phyloP scores from a whole-genome alignment of 1,139 yeast genomes.

The Hansenula sp. region DNA sequence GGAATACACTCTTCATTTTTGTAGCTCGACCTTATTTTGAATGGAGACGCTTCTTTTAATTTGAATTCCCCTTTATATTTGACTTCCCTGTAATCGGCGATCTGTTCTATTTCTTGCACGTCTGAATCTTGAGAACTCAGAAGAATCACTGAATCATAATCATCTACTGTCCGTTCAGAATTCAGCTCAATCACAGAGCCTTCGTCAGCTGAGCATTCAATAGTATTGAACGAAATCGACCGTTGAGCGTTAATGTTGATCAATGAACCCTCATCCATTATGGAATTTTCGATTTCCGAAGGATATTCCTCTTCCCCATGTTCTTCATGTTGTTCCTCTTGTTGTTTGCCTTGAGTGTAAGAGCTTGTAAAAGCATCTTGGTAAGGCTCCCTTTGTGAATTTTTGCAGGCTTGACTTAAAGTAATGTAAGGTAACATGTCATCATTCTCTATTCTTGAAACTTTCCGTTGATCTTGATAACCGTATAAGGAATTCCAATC shows the following conservation, averaged over 20 bases:
- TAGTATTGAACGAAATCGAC: not conserved
- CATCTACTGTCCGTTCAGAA: not conserved
- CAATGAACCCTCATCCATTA: not conserved
- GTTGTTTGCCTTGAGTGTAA: not conserved
- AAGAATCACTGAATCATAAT: not conserved
- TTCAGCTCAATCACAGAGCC: not conserved
- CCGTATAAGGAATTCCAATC: conserved; percentile 4
- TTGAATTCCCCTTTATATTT: not conserved
- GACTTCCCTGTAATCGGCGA: not conserved
- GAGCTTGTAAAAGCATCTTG: too few relatives aligned
- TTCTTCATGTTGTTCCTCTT: not conserved
- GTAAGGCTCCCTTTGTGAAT: not conserved
- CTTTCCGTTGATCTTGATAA: not conserved
- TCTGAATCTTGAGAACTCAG: not conserved
- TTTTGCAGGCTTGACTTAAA: conserved; percentile 5
- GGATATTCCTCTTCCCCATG: not conserved
- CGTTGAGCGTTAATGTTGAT: not conserved
- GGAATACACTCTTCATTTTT: not conserved
- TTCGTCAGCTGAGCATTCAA: conserved; percentile 1
- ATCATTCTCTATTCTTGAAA: not conserved
- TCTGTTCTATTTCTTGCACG: not conserved
- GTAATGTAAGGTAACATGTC: conserved; percentile 1
- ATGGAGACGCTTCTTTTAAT: not conserved
- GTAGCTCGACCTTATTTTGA: not conserved
- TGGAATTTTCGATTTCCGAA: not conserved